These are phyloP conservation scores for Panicum miliaceum DNA, from an alignment of 176 grass and related monocot species.

Conservation along the genomic window DNA sequence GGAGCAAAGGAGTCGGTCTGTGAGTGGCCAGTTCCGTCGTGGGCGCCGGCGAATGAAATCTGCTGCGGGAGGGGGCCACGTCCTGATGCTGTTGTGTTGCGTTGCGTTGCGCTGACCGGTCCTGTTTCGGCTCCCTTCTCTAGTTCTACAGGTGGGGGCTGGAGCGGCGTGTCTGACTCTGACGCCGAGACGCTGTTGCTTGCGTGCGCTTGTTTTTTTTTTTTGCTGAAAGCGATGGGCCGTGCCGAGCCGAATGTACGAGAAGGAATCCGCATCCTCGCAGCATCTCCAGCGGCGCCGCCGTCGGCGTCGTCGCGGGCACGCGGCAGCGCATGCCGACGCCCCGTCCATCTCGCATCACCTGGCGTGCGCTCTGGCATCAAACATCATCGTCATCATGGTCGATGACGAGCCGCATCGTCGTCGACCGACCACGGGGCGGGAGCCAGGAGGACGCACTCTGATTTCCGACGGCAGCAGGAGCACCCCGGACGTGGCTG, in stretches of 20 bases:
- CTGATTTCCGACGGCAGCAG: neutral
- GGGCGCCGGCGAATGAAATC: neutral
- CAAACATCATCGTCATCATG: too few relatives aligned
- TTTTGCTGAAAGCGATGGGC: neutral
- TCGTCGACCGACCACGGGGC: neutral
- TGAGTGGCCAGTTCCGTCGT: neutral
- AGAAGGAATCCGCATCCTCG: conserved; percentile 5
- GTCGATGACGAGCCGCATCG: too few relatives aligned
- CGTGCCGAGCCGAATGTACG: neutral
- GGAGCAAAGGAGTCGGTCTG: neutral
- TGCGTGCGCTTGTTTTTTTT: neutral
- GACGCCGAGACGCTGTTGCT: neutral
- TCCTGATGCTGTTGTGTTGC: neutral
- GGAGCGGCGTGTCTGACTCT: neutral
- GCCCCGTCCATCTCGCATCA: neutral
- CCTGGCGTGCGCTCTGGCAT: neutral
- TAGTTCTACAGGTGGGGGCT: neutral
- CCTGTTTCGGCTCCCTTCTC: neutral
- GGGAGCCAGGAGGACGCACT: neutral
- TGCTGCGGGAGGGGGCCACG: neutral
- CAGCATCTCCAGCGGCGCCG: neutral
- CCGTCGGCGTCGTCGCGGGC: neutral
- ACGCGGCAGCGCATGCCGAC: neutral
- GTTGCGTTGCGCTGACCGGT: neutral
- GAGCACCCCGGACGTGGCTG: neutral